phyloP scores from a whole-genome alignment of 1,284 basidiomycete genomes.

The Cutaneotrichosporon cutaneum region DNA sequence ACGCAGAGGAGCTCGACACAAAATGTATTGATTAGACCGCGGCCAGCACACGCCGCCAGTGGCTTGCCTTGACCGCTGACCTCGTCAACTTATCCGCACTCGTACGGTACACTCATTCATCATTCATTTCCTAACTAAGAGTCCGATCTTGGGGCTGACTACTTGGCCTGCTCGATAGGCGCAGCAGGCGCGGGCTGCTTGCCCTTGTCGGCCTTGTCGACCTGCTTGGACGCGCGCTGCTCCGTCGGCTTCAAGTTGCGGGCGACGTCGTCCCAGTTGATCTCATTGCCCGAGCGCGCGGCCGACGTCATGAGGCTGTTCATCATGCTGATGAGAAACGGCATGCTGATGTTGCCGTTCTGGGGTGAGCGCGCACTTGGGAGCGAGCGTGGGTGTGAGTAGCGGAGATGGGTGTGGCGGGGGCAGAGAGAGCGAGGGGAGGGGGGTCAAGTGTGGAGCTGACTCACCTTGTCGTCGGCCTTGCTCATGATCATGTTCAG shows the following conservation, averaged over 20 bases:
- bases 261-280: constrained; percentile 8
- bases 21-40: too few species aligned
- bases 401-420: not conserved
- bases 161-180: not conserved
- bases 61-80: too few species aligned
- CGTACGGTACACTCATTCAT: not conserved
- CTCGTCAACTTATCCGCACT: not conserved
- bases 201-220: too few species aligned
- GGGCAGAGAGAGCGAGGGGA: not conserved
- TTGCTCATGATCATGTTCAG: constrained; percentile 9
- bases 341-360: not conserved
- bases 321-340: constrained; percentile 7
- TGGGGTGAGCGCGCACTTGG: not conserved
- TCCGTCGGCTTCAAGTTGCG: constrained; percentile 7
- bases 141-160: not conserved
- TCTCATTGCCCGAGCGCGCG: not conserved
- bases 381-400: not conserved
- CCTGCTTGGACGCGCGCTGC: too few species aligned
- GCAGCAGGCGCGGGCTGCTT: too few species aligned
- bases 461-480: constrained; percentile 1
- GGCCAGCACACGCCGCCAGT: too few species aligned
- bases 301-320: constrained; percentile 3
- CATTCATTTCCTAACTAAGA: not conserved
- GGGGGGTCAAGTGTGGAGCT: too few species aligned
- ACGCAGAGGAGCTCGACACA: too few species aligned